Conservation (phyloP, 805 yeast species). For the Pichia scutulata region DNA sequence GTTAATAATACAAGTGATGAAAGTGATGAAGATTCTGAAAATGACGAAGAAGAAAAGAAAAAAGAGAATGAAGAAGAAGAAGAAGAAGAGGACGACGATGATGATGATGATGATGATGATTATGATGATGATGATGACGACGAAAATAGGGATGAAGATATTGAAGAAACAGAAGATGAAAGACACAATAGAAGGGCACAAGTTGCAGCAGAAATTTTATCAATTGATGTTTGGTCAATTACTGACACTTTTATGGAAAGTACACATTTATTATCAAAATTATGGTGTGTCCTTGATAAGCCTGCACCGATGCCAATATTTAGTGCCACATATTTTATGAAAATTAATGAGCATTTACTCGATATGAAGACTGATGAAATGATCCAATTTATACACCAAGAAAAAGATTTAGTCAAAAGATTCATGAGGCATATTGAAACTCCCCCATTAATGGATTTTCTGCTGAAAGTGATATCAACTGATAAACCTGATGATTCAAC, state of each 20-base stretch:
- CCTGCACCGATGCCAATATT: constrained; percentile 62
- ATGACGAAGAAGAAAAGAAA: not conserved
- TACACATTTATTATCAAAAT: constrained; percentile 49
- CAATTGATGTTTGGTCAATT: constrained; percentile 90
- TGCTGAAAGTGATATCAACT: constrained; percentile 82
- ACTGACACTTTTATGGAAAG: constrained; percentile 85
- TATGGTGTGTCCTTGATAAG: constrained; percentile 77
- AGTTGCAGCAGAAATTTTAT: constrained; percentile 79
- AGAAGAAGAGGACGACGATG: constrained; percentile 12
- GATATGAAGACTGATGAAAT: constrained; percentile 85
- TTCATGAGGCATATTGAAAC: constrained; percentile 83
- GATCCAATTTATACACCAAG: constrained; percentile 60
- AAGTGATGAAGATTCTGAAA: constrained; percentile 2
- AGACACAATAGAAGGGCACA: constrained; percentile 41
- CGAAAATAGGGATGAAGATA: constrained; percentile 24
- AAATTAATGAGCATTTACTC: constrained; percentile 79
- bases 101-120: constrained; percentile 16
- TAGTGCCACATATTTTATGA: constrained; percentile 83
- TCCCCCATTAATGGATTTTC: constrained; percentile 90
- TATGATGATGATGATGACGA: constrained; percentile 16
- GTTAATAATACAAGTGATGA: not conserved
- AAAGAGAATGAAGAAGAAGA: constrained; percentile 1
- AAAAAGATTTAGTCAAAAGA: constrained; percentile 64
- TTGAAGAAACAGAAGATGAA: constrained; percentile 29
- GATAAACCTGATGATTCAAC: constrained; percentile 88